Evolutionary conservation across 164 flowering plant species (phyloP).

Genomic region (Magnolia sinica): DNA sequence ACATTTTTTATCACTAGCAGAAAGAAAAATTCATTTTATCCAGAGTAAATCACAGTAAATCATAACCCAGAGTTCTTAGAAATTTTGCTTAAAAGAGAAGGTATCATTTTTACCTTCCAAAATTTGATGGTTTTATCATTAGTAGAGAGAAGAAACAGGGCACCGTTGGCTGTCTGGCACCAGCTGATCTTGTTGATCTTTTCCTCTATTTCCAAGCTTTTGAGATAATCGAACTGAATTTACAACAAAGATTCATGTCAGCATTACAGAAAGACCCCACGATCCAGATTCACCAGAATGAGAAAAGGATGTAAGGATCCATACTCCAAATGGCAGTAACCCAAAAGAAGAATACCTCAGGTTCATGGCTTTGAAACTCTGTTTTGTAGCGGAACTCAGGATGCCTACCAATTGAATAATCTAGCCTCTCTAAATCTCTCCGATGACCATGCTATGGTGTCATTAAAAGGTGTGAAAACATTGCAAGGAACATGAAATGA

Average conservation of each 20-base stretch:
- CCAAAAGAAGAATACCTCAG: constrained; percentile 57
- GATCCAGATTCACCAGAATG: constrained; percentile 5
- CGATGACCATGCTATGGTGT: constrained; percentile 54
- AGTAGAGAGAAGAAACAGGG: constrained; percentile 88
- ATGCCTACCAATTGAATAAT: constrained; percentile 67
- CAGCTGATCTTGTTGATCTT: constrained; percentile 97
- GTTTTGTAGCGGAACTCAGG: constrained; percentile 98
- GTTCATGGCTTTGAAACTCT: constrained; percentile 99
- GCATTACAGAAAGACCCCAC: background rate
- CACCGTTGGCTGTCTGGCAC: constrained; percentile 95
- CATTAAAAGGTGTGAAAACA: background rate
- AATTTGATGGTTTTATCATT: constrained; percentile 95
- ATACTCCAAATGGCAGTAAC: background rate
- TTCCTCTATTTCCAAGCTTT: constrained; percentile 99
- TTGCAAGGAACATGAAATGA: background rate
- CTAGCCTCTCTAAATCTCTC: constrained; percentile 80
- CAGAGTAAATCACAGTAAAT: background rate
- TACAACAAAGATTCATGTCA: constrained; percentile 5
- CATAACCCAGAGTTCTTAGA: too few species aligned
- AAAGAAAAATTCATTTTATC: background rate
- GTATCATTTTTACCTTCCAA: constrained; percentile 68
- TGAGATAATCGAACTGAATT: constrained; percentile 91
- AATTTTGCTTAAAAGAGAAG: background rate
- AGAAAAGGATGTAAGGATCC: background rate
- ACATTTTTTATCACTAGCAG: background rate